phyloP scores from a whole-genome alignment of 2,329 filamentous ascomycete species.

The Bimuria novae-zelandiae region DNA sequence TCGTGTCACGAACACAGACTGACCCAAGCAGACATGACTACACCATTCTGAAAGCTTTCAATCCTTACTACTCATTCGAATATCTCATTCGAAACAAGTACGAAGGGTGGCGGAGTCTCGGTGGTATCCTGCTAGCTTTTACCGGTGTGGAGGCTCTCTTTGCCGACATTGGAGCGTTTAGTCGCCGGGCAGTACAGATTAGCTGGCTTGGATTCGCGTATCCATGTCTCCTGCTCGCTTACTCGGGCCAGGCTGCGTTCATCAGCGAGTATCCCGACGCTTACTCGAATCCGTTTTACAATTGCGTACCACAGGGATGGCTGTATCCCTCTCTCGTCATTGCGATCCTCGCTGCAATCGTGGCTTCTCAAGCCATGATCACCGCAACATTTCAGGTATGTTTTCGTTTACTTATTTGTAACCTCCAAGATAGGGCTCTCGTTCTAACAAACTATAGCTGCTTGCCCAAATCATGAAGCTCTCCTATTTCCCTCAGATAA shows the following conservation, averaged over 20 bases:
- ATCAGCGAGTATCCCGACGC: constrained; percentile 65
- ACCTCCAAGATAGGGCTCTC: not conserved
- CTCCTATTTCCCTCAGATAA: constrained; percentile 76
- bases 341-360: constrained; percentile 71
- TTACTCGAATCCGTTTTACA: constrained; percentile 75
- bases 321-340: constrained; percentile 71
- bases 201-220: constrained; percentile 72
- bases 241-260: constrained; percentile 75
- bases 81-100: constrained; percentile 65
- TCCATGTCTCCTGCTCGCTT: constrained; percentile 69
- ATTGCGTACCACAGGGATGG: constrained; percentile 68
- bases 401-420: not conserved
- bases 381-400: constrained; percentile 71
- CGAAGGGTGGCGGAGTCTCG: constrained; percentile 67
- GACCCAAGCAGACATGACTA: constrained; percentile 49
- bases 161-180: constrained; percentile 77
- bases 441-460: constrained; percentile 46
- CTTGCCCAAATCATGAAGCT: constrained; percentile 74
- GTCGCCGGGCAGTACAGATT: constrained; percentile 68
- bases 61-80: constrained; percentile 61
- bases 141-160: constrained; percentile 79
- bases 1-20: constrained; percentile 27
- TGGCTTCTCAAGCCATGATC: constrained; percentile 79
- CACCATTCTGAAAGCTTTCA: constrained; percentile 58
- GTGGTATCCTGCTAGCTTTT: constrained; percentile 74